phyloP scores from a whole-genome alignment of 2,329 filamentous ascomycete genomes.

The Neoscytalidium dimidiatum region DNA sequence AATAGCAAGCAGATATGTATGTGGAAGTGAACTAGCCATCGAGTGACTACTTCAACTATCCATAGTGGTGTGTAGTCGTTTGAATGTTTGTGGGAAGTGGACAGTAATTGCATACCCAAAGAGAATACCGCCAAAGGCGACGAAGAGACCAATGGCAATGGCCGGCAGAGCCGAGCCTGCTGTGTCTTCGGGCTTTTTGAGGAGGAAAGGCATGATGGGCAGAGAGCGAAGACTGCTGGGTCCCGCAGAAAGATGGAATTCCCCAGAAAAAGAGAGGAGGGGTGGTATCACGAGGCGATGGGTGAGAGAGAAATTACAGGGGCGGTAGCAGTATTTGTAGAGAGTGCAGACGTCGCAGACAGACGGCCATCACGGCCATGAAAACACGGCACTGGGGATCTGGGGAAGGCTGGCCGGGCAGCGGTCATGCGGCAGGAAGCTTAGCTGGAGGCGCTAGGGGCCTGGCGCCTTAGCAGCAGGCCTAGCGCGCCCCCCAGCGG shows the following conservation, averaged over 20 bases:
- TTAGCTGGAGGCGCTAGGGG: not conserved
- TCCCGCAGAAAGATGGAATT: not conserved
- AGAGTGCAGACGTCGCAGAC: not conserved
- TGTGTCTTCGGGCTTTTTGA: constrained; percentile 73
- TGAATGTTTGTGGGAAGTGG: not conserved
- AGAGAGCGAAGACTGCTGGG: not conserved
- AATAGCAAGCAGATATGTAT: too few relatives aligned
- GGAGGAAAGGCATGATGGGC: constrained; percentile 36
- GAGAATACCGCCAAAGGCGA: constrained; percentile 49
- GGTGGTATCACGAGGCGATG: not conserved
- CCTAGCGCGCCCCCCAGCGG: not conserved
- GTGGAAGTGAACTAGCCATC: too few relatives aligned
- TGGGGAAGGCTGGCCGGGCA: not conserved
- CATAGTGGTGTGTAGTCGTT: too few relatives aligned
- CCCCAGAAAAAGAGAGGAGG: not conserved
- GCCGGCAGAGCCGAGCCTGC: constrained; percentile 54
- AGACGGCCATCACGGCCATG: not conserved
- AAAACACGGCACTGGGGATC: not conserved
- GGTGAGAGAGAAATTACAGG: not conserved
- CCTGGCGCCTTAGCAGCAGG: not conserved
- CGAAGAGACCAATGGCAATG: constrained; percentile 45
- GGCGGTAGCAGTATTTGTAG: not conserved
- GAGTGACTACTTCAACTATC: too few relatives aligned
- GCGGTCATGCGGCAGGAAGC: not conserved
- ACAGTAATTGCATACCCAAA: constrained; percentile 33